Evolutionary conservation across 108 stramenopile species (phyloP).

Genomic region (Skeletonema marinoi): DNA sequence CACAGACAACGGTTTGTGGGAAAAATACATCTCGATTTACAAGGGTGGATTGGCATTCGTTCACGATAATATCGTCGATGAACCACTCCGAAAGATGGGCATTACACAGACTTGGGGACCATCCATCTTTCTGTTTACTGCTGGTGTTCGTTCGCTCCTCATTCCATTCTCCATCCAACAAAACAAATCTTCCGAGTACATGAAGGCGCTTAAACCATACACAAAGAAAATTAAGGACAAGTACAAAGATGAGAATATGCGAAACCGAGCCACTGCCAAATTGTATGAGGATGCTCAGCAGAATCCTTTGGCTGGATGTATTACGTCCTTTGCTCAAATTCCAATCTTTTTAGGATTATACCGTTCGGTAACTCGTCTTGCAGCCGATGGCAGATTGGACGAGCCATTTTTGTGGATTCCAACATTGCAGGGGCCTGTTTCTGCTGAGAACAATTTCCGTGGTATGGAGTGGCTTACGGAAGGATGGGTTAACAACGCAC

Average conservation of each 20-base stretch:
- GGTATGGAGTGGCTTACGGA: conserved; percentile 86
- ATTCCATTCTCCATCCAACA: conserved; percentile 91
- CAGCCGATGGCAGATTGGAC: conserved; percentile 78
- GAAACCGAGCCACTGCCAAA: conserved; percentile 89
- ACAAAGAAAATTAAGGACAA: conserved; percentile 89
- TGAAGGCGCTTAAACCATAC: conserved; percentile 92
- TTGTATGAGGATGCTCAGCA: conserved; percentile 91
- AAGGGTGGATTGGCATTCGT: conserved; percentile 58
- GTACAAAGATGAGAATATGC: conserved; percentile 84
- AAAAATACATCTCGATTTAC: conserved; percentile 42
- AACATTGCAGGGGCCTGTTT: conserved; percentile 90
- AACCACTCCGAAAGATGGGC: conserved; percentile 61
- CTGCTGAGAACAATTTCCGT: conserved; percentile 70
- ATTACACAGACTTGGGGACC: conserved; percentile 80
- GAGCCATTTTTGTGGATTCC: conserved; percentile 97
- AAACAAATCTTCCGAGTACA: conserved; percentile 85
- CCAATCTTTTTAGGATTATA: conserved; percentile 95
- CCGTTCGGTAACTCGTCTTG: conserved; percentile 86
- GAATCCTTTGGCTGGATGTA: conserved; percentile 95
- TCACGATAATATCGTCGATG: conserved; percentile 66
- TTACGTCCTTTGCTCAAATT: conserved; percentile 86
- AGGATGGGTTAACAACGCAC: conserved; percentile 69
- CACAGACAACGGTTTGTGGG: conserved; percentile 29
- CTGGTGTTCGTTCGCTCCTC: conserved; percentile 75
- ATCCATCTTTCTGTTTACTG: conserved; percentile 80